Percentiles rank a stretch among this genome's conserved stretches.
Conservation (phyloP, 805 yeast species). For the Metschnikowia anglica region DNA sequence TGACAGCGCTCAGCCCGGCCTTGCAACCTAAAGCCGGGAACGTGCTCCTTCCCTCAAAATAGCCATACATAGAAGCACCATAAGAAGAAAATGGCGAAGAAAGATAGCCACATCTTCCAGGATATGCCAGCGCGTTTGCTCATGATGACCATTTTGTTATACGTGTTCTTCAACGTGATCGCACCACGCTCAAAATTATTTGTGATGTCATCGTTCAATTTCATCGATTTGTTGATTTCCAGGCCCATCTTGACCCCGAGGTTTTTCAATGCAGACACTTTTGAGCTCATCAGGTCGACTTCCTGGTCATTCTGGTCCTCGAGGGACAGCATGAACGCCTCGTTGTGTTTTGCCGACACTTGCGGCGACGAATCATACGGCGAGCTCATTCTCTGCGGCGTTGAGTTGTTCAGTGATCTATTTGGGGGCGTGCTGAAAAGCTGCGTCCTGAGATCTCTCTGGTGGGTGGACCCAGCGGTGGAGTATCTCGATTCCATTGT, state of each 20-base stretch:
- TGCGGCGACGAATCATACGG: slow-evolving; percentile 38
- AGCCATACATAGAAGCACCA: slow-evolving; percentile 47
- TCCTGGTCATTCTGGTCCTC: slow-evolving; percentile 46
- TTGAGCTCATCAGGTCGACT: slow-evolving; percentile 40
- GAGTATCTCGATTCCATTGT: slow-evolving; percentile 21
- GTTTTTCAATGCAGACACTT: slow-evolving; percentile 41
- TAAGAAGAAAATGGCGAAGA: slow-evolving; percentile 35
- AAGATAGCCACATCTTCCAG: slow-evolving; percentile 46
- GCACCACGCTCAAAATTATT: slow-evolving; percentile 41
- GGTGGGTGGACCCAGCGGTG: slow-evolving; percentile 32
- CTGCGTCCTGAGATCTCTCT: slow-evolving; percentile 44
- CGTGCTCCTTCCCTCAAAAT: slow-evolving; percentile 5
- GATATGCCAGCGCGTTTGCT: slow-evolving; percentile 46
- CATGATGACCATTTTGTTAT: slow-evolving; percentile 44
- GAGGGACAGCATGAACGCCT: slow-evolving; percentile 42
- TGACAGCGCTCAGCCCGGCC: not conserved
- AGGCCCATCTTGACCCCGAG: slow-evolving; percentile 44
- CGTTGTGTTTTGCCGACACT: slow-evolving; percentile 40
- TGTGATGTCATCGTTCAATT: slow-evolving; percentile 42
- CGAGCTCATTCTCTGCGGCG: slow-evolving; percentile 33
- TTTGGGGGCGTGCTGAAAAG: slow-evolving; percentile 33
- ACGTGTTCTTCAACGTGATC: slow-evolving; percentile 42
- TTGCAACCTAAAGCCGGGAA: not conserved
- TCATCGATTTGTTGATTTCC: slow-evolving; percentile 42
- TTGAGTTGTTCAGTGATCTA: not conserved